Evolutionary conservation across 345 rosid species (phyloP).

Genomic region (Corchorus capsularis): DNA sequence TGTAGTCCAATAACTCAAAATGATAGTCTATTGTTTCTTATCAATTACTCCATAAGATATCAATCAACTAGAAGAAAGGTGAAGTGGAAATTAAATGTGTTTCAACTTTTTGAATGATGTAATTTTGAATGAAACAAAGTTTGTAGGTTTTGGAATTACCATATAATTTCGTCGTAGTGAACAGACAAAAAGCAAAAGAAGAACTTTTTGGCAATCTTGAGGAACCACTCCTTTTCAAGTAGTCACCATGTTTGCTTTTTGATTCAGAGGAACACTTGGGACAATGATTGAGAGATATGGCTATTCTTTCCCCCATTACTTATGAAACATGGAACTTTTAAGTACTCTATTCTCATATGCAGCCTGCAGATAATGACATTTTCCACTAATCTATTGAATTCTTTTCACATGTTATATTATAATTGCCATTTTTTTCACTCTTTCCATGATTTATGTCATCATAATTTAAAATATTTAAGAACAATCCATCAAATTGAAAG

Average conservation of each 20-base stretch:
- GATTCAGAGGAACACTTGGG: neutral
- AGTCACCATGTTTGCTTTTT: conserved; percentile 5
- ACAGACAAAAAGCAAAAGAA: neutral
- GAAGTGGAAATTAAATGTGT: neutral
- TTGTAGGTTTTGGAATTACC: neutral
- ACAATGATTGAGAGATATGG: neutral
- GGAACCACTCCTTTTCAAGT: neutral
- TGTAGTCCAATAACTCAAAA: neutral
- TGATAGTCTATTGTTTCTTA: neutral
- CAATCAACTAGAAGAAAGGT: neutral
- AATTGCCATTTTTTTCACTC: neutral
- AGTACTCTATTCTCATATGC: neutral
- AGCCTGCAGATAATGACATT: neutral
- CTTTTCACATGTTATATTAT: neutral
- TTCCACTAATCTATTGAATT: neutral
- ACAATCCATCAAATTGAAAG: neutral
- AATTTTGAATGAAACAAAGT: neutral
- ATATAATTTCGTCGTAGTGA: neutral
- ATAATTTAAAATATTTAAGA: neutral
- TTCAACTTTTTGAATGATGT: neutral
- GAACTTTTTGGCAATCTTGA: neutral
- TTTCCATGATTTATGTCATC: neutral
- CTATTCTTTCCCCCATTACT: neutral
- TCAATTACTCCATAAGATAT: neutral
- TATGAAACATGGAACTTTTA: neutral